phyloP scores from a whole-genome alignment of 768 basidiomycete species.

The Kwoniella europaea region DNA sequence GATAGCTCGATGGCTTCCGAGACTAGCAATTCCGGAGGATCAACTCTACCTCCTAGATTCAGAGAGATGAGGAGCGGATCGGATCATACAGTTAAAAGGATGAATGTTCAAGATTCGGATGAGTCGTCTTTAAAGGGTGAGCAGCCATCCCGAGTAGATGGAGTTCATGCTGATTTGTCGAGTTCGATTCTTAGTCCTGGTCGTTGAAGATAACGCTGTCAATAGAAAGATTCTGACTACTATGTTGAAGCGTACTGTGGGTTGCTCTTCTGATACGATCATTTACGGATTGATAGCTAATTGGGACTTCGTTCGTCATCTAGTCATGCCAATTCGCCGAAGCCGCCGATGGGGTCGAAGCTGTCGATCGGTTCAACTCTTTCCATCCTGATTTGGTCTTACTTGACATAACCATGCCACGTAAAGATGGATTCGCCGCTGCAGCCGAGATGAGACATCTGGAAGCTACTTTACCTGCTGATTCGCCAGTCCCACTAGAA shows the following conservation, averaged over 20 bases:
- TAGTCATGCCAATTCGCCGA: conserved; percentile 45
- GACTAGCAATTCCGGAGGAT: neutral
- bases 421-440: conserved; percentile 54
- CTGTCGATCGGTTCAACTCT: conserved; percentile 39
- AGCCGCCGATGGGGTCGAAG: conserved; percentile 53
- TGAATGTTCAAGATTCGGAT: neutral
- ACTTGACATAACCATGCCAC: conserved; percentile 56
- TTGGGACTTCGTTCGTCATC: no score
- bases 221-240: conserved; percentile 46
- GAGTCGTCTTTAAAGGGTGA: conserved; percentile 17
- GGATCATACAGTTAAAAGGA: conserved; percentile 10
- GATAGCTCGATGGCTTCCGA: conserved; percentile 4
- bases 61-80: conserved; percentile 8
- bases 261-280: conserved; percentile 4
- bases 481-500: conserved; percentile 12
- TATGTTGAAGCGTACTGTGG: conserved; percentile 41
- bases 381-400: conserved; percentile 47
- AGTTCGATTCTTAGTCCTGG: conserved; percentile 35
- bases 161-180: conserved; percentile 1
- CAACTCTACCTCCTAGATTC: conserved; percentile 4
- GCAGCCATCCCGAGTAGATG: neutral
- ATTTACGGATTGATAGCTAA: neutral
- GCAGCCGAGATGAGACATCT: conserved; percentile 48
- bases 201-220: conserved; percentile 55
- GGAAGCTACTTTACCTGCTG: conserved; percentile 30